Evolutionary conservation across 148 eudicot species (phyloP).

Genomic region (Cornus controversa): DNA sequence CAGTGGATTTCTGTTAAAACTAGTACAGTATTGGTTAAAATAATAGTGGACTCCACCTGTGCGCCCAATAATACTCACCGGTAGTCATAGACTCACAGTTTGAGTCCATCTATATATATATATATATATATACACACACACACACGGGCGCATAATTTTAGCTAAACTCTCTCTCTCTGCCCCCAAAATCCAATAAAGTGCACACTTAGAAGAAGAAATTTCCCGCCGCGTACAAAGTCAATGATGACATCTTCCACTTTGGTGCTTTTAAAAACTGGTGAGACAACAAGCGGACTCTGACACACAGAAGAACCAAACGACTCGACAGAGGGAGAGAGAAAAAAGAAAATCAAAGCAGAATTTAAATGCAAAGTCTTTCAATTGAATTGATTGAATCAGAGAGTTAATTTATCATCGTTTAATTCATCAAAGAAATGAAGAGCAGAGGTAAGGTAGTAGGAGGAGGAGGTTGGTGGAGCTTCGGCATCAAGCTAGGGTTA

Average conservation of each 20-base stretch:
- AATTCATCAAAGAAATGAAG: conserved; percentile 38
- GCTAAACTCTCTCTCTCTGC: too few species aligned
- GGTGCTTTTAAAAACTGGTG: not conserved
- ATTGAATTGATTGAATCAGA: not conserved
- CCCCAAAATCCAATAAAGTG: too few species aligned
- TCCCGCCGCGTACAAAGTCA: not conserved
- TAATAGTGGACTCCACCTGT: too few species aligned
- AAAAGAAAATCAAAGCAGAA: not conserved
- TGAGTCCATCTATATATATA: too few species aligned
- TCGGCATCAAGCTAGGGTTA: conserved; percentile 48
- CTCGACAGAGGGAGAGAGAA: not conserved
- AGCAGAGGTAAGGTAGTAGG: conserved; percentile 38
- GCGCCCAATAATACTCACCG: too few species aligned
- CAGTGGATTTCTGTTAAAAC: too few species aligned
- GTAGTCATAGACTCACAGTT: too few species aligned
- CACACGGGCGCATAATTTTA: too few species aligned
- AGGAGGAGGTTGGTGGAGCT: conserved; percentile 46
- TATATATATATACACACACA: too few species aligned
- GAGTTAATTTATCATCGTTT: too few species aligned
- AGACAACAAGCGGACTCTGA: not conserved
- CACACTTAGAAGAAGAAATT: not conserved
- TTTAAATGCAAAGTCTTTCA: not conserved
- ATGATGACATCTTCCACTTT: not conserved
- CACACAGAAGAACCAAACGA: too few species aligned
- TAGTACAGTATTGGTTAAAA: too few species aligned